Evolutionary conservation across 768 basidiomycete genomes (phyloP), one percentile per base, ranked within the genome.

Genomic region (Leccinum sublutescens): DNA sequence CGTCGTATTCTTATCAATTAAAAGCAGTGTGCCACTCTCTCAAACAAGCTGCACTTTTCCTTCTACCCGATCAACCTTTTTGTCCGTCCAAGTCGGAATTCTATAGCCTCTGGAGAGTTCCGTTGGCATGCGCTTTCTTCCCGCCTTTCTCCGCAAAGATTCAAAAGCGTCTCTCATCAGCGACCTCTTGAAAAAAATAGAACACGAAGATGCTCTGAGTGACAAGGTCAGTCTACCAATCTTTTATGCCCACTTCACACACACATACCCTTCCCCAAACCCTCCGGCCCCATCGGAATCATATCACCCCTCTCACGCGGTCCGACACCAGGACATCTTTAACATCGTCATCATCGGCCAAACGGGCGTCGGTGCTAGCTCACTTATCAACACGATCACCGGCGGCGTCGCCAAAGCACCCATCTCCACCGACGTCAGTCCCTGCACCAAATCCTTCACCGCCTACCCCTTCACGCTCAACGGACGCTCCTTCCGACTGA

Each of bases 381-480:
- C 76, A 12, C 62, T 80, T 43, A 64, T 78, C 61, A 80, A 79
- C 63, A 66, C 77, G 68, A 62, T 79, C 56, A 66, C 61, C 4
- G 59, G 63, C 1, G 59, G 63, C 38, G 5, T n/a, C 11, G 15
- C 62, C 8, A 50, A 60, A 10, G 69, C 64, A 12, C 65, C 64
- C 27, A 59, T 65, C 23, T 71, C 70, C 57, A 71, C 69, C 23
- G 66, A 73, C 53, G 70, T 68, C 56, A 67, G 63, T 34, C 69
- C 71, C 34, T 71, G 70, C 53, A 71, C 70, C 17, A 63, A 63
- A 56, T 45, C 59, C 31, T 66, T 66, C 66, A 65, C 59, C 8
- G 61, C 63, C 8, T 71, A 71, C 57, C 40, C 60, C 14, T 59
- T 73, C 62, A 62, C 65, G 4, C 55, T 71, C 56, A 68, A 71